Evolutionary conservation across 345 rosid genomes (phyloP).

Genomic region (Citrus australasica): DNA sequence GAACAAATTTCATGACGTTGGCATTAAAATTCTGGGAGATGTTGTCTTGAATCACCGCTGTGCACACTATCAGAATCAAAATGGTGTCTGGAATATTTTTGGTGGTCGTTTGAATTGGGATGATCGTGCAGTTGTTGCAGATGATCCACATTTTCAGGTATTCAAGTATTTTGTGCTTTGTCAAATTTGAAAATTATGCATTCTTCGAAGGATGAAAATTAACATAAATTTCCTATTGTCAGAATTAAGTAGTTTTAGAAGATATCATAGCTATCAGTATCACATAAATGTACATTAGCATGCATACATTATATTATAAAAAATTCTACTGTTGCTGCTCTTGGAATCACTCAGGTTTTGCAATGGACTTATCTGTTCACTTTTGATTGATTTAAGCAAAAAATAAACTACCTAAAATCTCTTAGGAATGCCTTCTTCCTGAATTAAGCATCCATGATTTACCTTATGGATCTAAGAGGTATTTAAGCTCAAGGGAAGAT

Average conservation of each 20-base stretch:
- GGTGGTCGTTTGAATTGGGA: slow-evolving; percentile 97
- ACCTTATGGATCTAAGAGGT: background rate
- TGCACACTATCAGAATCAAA: slow-evolving; percentile 79
- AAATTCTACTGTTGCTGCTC: background rate
- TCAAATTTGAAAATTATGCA: slow-evolving; percentile 2
- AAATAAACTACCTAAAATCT: background rate
- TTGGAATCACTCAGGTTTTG: background rate
- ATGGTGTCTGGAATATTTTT: slow-evolving; percentile 91
- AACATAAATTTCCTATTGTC: background rate
- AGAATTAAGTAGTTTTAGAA: slow-evolving; percentile 11
- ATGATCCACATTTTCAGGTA: slow-evolving; percentile 99
- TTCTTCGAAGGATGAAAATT: background rate
- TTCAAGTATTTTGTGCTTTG: background rate
- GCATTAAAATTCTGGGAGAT: slow-evolving; percentile 88
- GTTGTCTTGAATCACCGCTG: slow-evolving; percentile 95
- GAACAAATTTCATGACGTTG: slow-evolving; percentile 58
- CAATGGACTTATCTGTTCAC: background rate
- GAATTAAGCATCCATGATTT: slow-evolving; percentile 4
- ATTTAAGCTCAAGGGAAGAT: background rate
- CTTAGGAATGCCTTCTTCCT: slow-evolving; percentile 1
- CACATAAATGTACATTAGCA: background rate
- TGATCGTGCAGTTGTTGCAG: slow-evolving; percentile 87
- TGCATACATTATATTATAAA: background rate
- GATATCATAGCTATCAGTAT: background rate
- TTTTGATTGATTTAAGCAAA: background rate